Percentiles rank a stretch among this genome's conserved stretches.
Conservation (phyloP, 2,329 filamentous ascomycete species). For the Truncatella angustata region DNA sequence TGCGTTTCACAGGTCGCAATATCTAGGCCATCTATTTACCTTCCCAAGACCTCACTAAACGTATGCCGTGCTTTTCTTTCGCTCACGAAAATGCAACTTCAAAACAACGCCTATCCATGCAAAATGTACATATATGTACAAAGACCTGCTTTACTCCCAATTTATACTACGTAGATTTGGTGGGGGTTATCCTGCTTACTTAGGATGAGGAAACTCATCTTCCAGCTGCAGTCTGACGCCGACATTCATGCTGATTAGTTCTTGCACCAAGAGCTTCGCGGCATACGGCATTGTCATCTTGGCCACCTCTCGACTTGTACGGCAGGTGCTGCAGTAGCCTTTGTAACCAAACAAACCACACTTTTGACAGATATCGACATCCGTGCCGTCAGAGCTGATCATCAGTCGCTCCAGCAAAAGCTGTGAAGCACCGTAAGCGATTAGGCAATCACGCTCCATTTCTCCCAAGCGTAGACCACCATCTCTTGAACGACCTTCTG, state of each 20-base stretch:
- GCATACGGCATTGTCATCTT: conserved; percentile 98
- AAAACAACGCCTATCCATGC: conserved; percentile 17
- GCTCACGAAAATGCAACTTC: conserved; percentile 7
- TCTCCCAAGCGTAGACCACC: conserved; percentile 92
- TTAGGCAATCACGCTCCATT: conserved; percentile 98
- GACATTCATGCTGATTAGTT: conserved; percentile 98
- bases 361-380: conserved; percentile 89
- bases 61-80: conserved; percentile 12
- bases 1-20: too few relatives aligned
- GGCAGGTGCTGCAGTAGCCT: conserved; percentile 92
- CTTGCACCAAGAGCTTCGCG: conserved; percentile 92
- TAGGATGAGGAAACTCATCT: conserved; percentile 82
- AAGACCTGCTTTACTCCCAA: not conserved
- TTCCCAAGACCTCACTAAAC: not conserved
- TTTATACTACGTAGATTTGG: too few relatives aligned
- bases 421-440: conserved; percentile 94
- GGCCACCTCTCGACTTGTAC: conserved; percentile 78
- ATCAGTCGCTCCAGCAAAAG: conserved; percentile 90
- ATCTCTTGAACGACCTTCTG: conserved; percentile 88
- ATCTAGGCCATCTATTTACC: too few relatives aligned
- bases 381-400: conserved; percentile 86
- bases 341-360: conserved; percentile 96
- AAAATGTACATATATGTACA: conserved; percentile 1
- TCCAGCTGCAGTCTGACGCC: conserved; percentile 85
- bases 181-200: not conserved